Percentiles rank a stretch among this genome's conserved stretches.
Conservation (phyloP, 129 eudicot genomes). For the Scalesia atractyloides region DNA sequence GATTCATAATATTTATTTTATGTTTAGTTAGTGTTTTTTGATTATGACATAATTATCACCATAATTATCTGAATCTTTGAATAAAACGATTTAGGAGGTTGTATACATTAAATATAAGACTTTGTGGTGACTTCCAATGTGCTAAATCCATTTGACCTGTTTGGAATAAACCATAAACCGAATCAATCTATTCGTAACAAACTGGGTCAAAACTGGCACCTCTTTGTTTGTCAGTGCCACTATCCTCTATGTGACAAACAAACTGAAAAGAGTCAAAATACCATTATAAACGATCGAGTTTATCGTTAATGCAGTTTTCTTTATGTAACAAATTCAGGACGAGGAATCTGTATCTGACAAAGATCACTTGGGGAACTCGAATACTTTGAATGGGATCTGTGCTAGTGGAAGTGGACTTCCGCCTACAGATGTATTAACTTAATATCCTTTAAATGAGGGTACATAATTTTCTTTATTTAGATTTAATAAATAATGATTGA, state of each 20-base stretch:
- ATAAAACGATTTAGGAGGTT: neutral
- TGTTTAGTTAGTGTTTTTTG: neutral
- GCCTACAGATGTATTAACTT: slow-evolving; percentile 51
- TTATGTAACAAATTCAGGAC: slow-evolving; percentile 55
- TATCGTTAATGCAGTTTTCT: slow-evolving; percentile 12
- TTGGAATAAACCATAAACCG: neutral
- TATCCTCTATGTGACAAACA: neutral
- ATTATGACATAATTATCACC: neutral
- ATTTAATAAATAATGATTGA: slow-evolving; percentile 7
- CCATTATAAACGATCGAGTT: neutral
- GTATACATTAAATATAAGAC: neutral
- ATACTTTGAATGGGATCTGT: slow-evolving; percentile 31
- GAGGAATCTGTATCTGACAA: slow-evolving; percentile 63
- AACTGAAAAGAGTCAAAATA: neutral
- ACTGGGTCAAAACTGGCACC: neutral
- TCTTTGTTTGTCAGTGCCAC: slow-evolving; percentile 2
- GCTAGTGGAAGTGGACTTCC: slow-evolving; percentile 44
- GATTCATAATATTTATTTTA: neutral
- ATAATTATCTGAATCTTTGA: neutral
- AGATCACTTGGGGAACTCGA: slow-evolving; percentile 49
- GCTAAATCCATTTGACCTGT: neutral
- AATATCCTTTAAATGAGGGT: slow-evolving; percentile 4
- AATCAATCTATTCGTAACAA: neutral
- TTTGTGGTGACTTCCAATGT: neutral
- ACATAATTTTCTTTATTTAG: neutral